Evolutionary conservation across 768 basidiomycete genomes (phyloP).

Genomic region (Trametes cubensis): DNA sequence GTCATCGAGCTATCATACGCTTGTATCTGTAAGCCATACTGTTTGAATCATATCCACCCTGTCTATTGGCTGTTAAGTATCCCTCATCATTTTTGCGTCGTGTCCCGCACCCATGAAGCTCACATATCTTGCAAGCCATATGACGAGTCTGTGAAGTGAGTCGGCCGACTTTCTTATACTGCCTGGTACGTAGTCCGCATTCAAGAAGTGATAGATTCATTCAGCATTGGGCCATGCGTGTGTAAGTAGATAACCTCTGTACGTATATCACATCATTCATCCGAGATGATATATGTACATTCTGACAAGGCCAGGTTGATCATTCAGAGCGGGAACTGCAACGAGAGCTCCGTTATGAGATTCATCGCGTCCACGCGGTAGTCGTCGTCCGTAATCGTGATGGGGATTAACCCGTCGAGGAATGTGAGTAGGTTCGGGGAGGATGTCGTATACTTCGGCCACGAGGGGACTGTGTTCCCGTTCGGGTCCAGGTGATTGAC

Average conservation of each 20-base stretch:
- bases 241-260: too few relatives aligned
- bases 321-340: conserved; percentile 22
- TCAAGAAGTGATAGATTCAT: too few relatives aligned
- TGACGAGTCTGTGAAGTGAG: too few relatives aligned
- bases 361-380: conserved; percentile 24
- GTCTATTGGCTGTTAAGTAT: conserved; percentile 17
- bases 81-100: neutral
- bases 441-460: conserved; percentile 29
- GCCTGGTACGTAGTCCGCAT: too few relatives aligned
- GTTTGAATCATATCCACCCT: conserved; percentile 28
- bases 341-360: conserved; percentile 20
- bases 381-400: conserved; percentile 22
- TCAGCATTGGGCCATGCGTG: too few relatives aligned
- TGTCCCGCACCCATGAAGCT: too few relatives aligned
- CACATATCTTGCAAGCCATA: neutral
- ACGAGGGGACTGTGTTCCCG: conserved; percentile 22
- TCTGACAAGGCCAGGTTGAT: neutral
- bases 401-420: conserved; percentile 20
- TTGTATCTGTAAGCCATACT: conserved; percentile 37
- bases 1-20: conserved; percentile 34
- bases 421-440: conserved; percentile 23
- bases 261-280: too few relatives aligned
- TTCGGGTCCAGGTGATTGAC: conserved; percentile 36
- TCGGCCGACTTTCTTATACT: too few relatives aligned
- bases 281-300: too few relatives aligned